Evolutionary conservation across 139 green algal species (phyloP).

Genomic region (Eudorina sp.): DNA sequence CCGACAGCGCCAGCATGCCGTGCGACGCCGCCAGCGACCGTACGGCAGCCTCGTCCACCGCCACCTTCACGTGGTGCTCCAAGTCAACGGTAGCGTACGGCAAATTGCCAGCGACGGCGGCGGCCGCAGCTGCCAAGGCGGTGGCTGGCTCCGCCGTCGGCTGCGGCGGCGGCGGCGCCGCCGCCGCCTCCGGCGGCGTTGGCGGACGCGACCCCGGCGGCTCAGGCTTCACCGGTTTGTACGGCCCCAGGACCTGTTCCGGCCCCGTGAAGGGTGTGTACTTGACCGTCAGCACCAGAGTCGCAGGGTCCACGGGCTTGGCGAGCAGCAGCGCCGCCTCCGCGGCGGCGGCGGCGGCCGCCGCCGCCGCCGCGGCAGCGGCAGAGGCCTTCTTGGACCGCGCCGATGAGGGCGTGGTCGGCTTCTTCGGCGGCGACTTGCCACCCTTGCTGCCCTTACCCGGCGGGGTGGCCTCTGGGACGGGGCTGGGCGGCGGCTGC

Average conservation of each 20-base stretch:
- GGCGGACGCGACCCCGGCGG: not conserved
- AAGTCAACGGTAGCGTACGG: slow-evolving; percentile 29
- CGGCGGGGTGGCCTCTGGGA: not conserved
- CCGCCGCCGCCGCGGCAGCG: slow-evolving; percentile 15
- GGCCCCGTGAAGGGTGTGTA: not conserved
- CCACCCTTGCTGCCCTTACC: not conserved
- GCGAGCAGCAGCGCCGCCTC: not conserved
- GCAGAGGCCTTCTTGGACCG: slow-evolving; percentile 19
- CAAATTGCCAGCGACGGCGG: not conserved
- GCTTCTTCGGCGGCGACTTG: slow-evolving; percentile 20
- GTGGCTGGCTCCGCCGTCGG: not conserved
- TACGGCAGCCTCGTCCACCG: slow-evolving; percentile 49
- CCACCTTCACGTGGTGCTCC: slow-evolving; percentile 53
- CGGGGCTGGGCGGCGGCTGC: not conserved
- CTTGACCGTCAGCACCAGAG: slow-evolving; percentile 25
- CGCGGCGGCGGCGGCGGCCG: not conserved
- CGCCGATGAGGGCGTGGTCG: not conserved
- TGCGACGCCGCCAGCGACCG: slow-evolving; percentile 44
- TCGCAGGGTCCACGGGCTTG: slow-evolving; percentile 33
- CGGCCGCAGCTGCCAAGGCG: not conserved
- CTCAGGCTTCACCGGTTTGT: slow-evolving; percentile 8
- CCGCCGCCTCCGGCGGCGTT: not conserved
- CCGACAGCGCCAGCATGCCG: slow-evolving; percentile 37
- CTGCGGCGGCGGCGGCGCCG: not conserved
- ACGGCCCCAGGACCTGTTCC: not conserved